Evolutionary conservation across 495 filamentous ascomycete genomes (phyloP), one percentile per base, ranked within the genome.

Genomic region (Penicillium ucsense): DNA sequence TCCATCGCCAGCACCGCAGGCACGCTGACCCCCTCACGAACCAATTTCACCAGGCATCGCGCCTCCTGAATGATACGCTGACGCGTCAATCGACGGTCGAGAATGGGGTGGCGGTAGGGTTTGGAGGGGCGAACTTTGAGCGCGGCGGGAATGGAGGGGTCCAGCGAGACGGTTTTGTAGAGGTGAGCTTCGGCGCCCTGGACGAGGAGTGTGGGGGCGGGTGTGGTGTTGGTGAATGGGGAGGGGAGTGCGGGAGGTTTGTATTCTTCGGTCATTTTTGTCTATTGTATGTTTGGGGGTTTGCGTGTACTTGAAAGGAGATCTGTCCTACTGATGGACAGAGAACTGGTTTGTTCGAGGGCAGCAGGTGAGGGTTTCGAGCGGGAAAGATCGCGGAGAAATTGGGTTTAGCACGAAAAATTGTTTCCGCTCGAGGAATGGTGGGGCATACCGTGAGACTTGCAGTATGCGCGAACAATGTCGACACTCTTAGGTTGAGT

Each of bases 141-240:
- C 0, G 89, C 88, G 57, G 81, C 85, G 9, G 84, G 80, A 39
- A 77, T 76, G 48, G 67, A 53, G 47, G 87, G 78, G 9, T 74
- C 58, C 55, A 95, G 85, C 70, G 86, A 89, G 53, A 77, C 81
- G 6, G 90, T 91, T 55, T 78, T 79, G 85, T 90, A 97, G 61
- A 98, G 76, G 57, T 89, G 87, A 40, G 86, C 88, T 79, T 98
- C 92, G 64, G 92, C 92, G 70, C 92, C 92, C 76, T 96, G 92
- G 35, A 84, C 79, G 49, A 96, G 76, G 57, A 92, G 72, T 10
- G 70, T 63, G 51, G 74, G 68, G 41, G 78, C 70, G 11, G 79
- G 71, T 56, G 66, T 49, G 35, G 79, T 75, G 56, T 79, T 67
- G 57, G 73, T 74, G 75, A 87, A 83, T 45, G 79, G 81, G 11